Percentiles rank a stretch among this genome's conserved stretches.
Evolutionary conservation across 73 alveolate species (phyloP).

Genomic region (Tetrahymena borealis): DNA sequence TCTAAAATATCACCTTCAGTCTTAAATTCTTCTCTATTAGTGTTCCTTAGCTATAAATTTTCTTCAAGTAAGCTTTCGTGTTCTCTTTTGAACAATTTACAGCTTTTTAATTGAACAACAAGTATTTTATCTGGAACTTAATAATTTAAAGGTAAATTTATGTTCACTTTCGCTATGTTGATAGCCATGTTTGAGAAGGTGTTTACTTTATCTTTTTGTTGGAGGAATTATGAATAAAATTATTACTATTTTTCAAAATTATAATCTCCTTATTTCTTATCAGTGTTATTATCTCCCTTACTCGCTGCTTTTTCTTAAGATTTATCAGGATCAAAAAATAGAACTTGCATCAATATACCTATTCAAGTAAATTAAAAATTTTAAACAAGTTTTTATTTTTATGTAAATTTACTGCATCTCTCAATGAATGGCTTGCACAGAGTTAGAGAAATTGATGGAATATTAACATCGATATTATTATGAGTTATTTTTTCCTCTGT

Average conservation of each 20-base stretch:
- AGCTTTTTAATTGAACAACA: not conserved
- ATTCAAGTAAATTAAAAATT: not conserved
- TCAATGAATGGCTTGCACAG: not conserved
- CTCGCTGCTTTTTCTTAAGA: not conserved
- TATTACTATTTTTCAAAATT: not conserved
- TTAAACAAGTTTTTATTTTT: no score
- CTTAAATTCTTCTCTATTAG: not conserved
- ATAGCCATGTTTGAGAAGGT: not conserved
- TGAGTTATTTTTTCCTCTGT: not conserved
- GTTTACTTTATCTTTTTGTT: not conserved
- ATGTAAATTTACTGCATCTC: slow-evolving; percentile 2
- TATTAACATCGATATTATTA: not conserved
- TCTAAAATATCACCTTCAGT: not conserved
- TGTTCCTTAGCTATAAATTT: not conserved
- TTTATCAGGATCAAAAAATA: not conserved
- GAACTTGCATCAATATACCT: not conserved
- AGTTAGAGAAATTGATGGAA: not conserved
- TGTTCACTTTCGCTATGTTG: not conserved
- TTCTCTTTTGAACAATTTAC: not conserved
- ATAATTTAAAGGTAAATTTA: not conserved
- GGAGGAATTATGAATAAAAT: not conserved
- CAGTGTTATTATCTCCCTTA: not conserved
- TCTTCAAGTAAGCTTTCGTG: not conserved
- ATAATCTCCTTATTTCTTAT: not conserved
- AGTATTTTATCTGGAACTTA: not conserved